phyloP scores from a whole-genome alignment of 495 filamentous ascomycete species.

The Thozetella sp. region DNA sequence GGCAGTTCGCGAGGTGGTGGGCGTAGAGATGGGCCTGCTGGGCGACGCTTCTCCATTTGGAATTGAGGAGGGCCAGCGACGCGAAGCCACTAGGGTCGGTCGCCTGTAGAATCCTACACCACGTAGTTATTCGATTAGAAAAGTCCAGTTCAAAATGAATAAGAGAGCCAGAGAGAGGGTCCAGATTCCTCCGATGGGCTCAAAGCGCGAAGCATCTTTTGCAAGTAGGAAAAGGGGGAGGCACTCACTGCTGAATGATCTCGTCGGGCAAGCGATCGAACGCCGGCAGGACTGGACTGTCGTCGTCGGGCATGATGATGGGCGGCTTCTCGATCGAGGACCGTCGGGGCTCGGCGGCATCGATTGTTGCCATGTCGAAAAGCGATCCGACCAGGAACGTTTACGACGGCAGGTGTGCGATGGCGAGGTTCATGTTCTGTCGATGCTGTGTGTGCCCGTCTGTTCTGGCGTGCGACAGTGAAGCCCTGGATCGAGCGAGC shows the following conservation, averaged over 20 bases:
- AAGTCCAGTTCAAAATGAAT: slow-evolving; percentile 1
- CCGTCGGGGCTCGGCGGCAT: slow-evolving; percentile 21
- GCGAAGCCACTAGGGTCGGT: slow-evolving; percentile 80
- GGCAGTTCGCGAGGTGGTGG: slow-evolving; percentile 72
- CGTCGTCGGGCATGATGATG: slow-evolving; percentile 16
- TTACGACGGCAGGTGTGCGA: neutral
- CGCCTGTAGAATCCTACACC: slow-evolving; percentile 69
- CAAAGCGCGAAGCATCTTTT: too few relatives aligned
- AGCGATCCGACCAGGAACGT: slow-evolving; percentile 1
- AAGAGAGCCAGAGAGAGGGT: too few relatives aligned
- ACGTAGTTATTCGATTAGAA: slow-evolving; percentile 9
- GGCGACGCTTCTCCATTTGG: slow-evolving; percentile 74
- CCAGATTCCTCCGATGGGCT: too few relatives aligned
- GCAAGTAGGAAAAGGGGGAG: slow-evolving; percentile 1
- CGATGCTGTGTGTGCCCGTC: neutral
- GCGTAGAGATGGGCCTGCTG: slow-evolving; percentile 74
- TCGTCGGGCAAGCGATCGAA: slow-evolving; percentile 49
- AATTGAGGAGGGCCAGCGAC: slow-evolving; percentile 79
- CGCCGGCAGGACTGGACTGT: slow-evolving; percentile 22
- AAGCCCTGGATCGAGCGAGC: neutral
- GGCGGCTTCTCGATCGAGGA: slow-evolving; percentile 34
- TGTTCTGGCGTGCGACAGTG: neutral
- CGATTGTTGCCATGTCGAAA: slow-evolving; percentile 17
- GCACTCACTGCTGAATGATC: slow-evolving; percentile 49
- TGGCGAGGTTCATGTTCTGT: neutral